phyloP scores from a whole-genome alignment of 2,329 filamentous ascomycete genomes.

The Alternaria viburni region DNA sequence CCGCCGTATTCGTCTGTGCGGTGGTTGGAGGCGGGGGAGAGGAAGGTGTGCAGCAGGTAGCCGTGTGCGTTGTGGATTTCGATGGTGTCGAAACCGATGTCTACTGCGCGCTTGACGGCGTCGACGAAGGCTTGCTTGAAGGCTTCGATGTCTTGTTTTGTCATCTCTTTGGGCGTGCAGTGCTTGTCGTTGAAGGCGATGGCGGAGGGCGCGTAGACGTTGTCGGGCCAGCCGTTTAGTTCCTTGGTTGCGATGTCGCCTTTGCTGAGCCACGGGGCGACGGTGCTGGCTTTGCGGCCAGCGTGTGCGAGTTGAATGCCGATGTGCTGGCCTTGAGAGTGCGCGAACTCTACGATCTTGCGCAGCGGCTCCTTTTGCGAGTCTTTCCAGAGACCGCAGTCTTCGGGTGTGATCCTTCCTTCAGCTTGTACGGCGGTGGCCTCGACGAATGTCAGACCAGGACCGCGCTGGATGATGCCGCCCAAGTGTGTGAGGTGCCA shows the following conservation, averaged over 20 bases:
- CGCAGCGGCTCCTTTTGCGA: conserved; percentile 76
- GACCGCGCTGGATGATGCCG: conserved; percentile 77
- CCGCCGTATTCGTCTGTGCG: conserved; percentile 73
- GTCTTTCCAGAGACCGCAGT: conserved; percentile 83
- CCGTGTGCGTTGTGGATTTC: conserved; percentile 84
- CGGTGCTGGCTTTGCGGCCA: conserved; percentile 67
- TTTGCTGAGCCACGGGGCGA: conserved; percentile 67
- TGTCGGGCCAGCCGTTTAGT: conserved; percentile 61
- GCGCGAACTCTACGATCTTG: conserved; percentile 77
- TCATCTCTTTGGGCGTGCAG: conserved; percentile 71
- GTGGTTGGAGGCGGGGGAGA: conserved; percentile 72
- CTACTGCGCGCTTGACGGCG: conserved; percentile 61
- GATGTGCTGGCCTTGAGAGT: conserved; percentile 77
- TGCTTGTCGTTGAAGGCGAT: conserved; percentile 68
- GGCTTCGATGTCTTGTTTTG: conserved; percentile 68
- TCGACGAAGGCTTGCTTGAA: conserved; percentile 69
- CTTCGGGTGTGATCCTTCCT: conserved; percentile 83
- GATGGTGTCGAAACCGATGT: conserved; percentile 75
- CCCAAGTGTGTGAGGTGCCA: conserved; percentile 86
- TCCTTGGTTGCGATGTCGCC: conserved; percentile 63
- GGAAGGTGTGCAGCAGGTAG: conserved; percentile 74
- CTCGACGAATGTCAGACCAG: conserved; percentile 76
- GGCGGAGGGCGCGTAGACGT: conserved; percentile 64
- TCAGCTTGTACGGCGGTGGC: conserved; percentile 77
- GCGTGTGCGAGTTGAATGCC: conserved; percentile 85